A percentile compares a stretch with the other conserved stretches of the same genome.
Evolutionary conservation across 768 basidiomycete species (phyloP).

Genomic region (Hortiboletus flavorubellus): DNA sequence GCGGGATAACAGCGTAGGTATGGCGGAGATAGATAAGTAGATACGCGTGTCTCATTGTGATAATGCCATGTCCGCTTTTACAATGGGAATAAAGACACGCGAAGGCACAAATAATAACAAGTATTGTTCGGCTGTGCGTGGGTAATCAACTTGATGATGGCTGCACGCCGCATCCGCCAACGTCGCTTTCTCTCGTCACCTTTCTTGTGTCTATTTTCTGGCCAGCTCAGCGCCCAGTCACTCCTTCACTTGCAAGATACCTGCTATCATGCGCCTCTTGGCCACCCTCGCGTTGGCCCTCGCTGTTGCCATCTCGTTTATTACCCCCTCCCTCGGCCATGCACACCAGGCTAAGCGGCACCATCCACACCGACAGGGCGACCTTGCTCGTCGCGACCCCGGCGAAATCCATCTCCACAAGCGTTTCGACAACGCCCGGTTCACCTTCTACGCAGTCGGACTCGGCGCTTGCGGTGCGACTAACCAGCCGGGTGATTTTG

Average conservation of each 20-base stretch:
- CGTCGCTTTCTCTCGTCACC: background rate
- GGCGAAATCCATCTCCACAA: constrained; percentile 22
- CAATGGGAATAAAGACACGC: background rate
- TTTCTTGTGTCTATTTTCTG: constrained; percentile 8
- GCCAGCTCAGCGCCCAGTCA: constrained; percentile 11
- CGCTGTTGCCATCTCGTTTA: constrained; percentile 15
- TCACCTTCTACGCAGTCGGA: constrained; percentile 41
- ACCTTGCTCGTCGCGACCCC: constrained; percentile 25
- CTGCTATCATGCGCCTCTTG: constrained; percentile 22
- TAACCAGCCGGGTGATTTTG: constrained; percentile 33
- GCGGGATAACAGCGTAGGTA: background rate
- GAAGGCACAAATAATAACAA: background rate
- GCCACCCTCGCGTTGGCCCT: constrained; percentile 19
- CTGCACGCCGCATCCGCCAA: background rate
- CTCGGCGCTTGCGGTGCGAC: constrained; percentile 41
- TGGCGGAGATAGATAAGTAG: background rate
- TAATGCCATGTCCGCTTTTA: background rate
- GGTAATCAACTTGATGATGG: constrained; percentile 6
- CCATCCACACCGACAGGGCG: constrained; percentile 20
- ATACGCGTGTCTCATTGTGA: background rate
- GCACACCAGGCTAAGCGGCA: constrained; percentile 22
- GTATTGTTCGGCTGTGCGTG: background rate
- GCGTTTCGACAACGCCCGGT: constrained; percentile 22
- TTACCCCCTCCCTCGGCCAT: constrained; percentile 18
- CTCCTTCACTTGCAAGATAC: constrained; percentile 15